Evolutionary conservation across 2,329 filamentous ascomycete genomes (phyloP).

Genomic region (Paraphaeosphaeria minitans): DNA sequence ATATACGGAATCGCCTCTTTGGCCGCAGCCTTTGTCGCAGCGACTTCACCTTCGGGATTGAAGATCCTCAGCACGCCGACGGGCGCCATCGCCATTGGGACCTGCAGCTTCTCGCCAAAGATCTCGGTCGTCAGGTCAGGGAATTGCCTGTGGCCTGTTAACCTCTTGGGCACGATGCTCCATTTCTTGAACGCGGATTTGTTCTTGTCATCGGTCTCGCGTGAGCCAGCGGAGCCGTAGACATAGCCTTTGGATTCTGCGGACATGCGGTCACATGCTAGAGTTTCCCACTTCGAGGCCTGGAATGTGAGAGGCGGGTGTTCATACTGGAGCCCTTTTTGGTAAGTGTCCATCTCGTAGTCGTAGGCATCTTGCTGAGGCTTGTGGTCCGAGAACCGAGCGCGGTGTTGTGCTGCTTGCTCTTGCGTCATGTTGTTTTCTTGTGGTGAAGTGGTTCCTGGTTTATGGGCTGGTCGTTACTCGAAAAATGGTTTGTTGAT

Average conservation of each 20-base stretch:
- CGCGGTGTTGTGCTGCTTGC: slow-evolving; percentile 8
- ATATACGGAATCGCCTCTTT: slow-evolving; percentile 67
- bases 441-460: background rate
- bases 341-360: slow-evolving; percentile 21
- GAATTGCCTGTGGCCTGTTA: slow-evolving; percentile 1
- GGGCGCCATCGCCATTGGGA: slow-evolving; percentile 66
- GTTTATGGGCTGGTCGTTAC: background rate
- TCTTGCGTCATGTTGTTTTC: slow-evolving; percentile 1
- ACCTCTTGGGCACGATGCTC: slow-evolving; percentile 25
- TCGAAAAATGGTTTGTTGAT: background rate
- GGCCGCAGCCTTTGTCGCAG: slow-evolving; percentile 63
- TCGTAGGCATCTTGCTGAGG: slow-evolving; percentile 5
- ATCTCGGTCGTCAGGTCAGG: slow-evolving; percentile 27
- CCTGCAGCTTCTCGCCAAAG: slow-evolving; percentile 50
- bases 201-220: slow-evolving; percentile 41
- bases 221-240: slow-evolving; percentile 38
- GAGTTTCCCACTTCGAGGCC: slow-evolving; percentile 13
- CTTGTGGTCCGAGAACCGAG: slow-evolving; percentile 5
- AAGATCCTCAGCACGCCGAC: slow-evolving; percentile 70
- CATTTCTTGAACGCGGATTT: slow-evolving; percentile 30
- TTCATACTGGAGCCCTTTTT: slow-evolving; percentile 40
- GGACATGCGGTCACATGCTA: slow-evolving; percentile 34
- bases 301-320: slow-evolving; percentile 43
- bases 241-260: slow-evolving; percentile 43
- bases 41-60: slow-evolving; percentile 67